These are phyloP conservation scores for Fusarium tjaetaba DNA, from an alignment of 2,329 filamentous ascomycete species.

Conservation along the genomic window DNA sequence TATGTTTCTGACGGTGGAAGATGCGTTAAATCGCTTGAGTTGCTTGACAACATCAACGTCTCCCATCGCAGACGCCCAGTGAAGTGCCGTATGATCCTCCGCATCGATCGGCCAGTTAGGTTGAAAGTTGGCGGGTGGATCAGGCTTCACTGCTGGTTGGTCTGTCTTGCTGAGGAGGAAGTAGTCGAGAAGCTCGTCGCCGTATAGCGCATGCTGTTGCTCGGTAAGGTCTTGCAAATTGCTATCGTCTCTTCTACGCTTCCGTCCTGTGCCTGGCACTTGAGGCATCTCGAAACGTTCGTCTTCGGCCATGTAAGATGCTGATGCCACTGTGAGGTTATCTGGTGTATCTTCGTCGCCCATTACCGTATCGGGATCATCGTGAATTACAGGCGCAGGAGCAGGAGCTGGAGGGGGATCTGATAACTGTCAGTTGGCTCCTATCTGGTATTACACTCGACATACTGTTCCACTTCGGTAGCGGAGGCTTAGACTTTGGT, in stretches of 20 bases:
- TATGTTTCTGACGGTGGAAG: conserved; percentile 74
- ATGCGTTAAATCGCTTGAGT: conserved; percentile 82
- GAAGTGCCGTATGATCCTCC: conserved; percentile 89
- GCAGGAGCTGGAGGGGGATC: conserved; percentile 40
- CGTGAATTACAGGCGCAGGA: conserved; percentile 49
- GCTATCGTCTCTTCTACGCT: conserved; percentile 78
- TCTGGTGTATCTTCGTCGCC: conserved; percentile 85
- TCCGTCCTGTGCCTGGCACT: conserved; percentile 68
- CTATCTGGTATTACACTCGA: background rate
- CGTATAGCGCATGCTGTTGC: conserved; percentile 89
- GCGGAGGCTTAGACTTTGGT: conserved; percentile 63
- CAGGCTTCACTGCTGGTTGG: conserved; percentile 75
- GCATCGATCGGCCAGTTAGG: conserved; percentile 94
- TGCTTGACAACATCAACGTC: conserved; percentile 92
- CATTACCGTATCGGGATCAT: conserved; percentile 71
- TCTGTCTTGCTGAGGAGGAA: conserved; percentile 89
- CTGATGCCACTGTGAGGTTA: conserved; percentile 83
- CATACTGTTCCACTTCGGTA: conserved; percentile 65
- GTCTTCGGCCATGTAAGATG: conserved; percentile 86
- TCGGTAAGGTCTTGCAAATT: conserved; percentile 72
- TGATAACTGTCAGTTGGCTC: conserved; percentile 19
- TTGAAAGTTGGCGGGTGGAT: conserved; percentile 86
- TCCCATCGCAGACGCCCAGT: conserved; percentile 98
- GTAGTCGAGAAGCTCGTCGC: conserved; percentile 93
- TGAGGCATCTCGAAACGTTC: conserved; percentile 78